phyloP scores from a whole-genome alignment of 2,329 filamentous ascomycete species.

The Chaetomium globosum region DNA sequence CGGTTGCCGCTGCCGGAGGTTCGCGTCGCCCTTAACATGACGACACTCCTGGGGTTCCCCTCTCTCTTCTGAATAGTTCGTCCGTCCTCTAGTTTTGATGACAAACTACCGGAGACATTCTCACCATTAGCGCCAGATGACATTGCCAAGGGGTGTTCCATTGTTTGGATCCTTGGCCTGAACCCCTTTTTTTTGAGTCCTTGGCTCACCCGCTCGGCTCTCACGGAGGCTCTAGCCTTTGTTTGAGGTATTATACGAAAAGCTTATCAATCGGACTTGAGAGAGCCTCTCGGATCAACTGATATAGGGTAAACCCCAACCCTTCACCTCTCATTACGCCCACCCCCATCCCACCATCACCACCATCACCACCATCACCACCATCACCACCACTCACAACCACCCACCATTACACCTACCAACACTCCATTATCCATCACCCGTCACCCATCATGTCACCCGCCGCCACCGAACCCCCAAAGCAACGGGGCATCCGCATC shows the following conservation, averaged over 20 bases:
- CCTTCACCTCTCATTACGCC: background rate
- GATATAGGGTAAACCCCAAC: background rate
- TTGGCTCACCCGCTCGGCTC: background rate
- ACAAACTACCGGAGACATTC: constrained; percentile 11
- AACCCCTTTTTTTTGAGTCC: background rate
- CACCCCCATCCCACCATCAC: background rate
- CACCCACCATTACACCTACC: background rate
- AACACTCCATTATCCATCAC: background rate
- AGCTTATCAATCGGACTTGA: background rate
- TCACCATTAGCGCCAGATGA: background rate
- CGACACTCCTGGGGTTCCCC: background rate
- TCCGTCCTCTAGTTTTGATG: background rate
- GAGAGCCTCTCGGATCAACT: background rate
- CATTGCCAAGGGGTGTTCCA: background rate
- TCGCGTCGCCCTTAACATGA: background rate
- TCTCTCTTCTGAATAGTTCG: background rate
- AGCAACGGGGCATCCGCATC: constrained; percentile 66
- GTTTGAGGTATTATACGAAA: background rate
- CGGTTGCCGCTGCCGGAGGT: constrained; percentile 18
- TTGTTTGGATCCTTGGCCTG: background rate
- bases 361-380: background rate
- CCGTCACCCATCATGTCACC: background rate
- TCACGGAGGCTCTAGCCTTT: background rate
- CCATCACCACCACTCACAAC: background rate
- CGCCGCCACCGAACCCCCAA: background rate